Percentiles rank a stretch among this genome's conserved stretches.
These are phyloP conservation scores for Malassezia obtusa DNA, from an alignment of 1,284 basidiomycete genomes.

Conservation along the genomic window DNA sequence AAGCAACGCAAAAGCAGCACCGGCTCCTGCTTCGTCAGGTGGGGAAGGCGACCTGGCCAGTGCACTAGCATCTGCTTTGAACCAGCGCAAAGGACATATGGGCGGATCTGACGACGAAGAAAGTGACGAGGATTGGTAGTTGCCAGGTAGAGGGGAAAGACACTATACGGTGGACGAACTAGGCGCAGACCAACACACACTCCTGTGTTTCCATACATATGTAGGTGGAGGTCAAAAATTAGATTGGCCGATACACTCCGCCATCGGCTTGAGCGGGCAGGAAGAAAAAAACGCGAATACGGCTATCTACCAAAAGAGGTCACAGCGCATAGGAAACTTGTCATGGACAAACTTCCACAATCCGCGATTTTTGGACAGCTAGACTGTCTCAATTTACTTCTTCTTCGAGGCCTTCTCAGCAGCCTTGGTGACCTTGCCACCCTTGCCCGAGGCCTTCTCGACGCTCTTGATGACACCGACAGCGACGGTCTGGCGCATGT, in stretches of 20 bases:
- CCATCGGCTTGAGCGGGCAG: slow-evolving; percentile 11
- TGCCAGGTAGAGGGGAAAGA: background rate
- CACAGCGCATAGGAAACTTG: background rate
- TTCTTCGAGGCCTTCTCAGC: slow-evolving; percentile 70
- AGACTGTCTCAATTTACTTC: slow-evolving; percentile 31
- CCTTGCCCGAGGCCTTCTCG: slow-evolving; percentile 24
- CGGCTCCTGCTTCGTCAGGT: slow-evolving; percentile 13
- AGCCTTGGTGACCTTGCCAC: slow-evolving; percentile 71
- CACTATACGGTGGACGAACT: background rate
- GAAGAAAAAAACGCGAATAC: slow-evolving; percentile 8
- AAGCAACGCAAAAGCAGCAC: slow-evolving; percentile 11
- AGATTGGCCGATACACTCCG: slow-evolving; percentile 14
- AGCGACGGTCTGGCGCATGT: slow-evolving; percentile 54
- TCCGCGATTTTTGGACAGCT: slow-evolving; percentile 14
- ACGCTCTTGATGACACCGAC: slow-evolving; percentile 82
- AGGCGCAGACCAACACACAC: background rate
- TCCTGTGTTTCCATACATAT: background rate
- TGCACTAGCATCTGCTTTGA: slow-evolving; percentile 60
- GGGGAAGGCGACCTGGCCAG: slow-evolving; percentile 57
- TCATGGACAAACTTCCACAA: too few relatives aligned
- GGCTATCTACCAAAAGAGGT: background rate
- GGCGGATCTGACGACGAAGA: slow-evolving; percentile 82
- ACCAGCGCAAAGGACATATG: slow-evolving; percentile 74
- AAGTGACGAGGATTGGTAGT: slow-evolving; percentile 50
- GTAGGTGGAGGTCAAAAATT: background rate